Evolutionary conservation across 495 filamentous ascomycete genomes (phyloP).

Genomic region (Trichodelitschia bisporula): DNA sequence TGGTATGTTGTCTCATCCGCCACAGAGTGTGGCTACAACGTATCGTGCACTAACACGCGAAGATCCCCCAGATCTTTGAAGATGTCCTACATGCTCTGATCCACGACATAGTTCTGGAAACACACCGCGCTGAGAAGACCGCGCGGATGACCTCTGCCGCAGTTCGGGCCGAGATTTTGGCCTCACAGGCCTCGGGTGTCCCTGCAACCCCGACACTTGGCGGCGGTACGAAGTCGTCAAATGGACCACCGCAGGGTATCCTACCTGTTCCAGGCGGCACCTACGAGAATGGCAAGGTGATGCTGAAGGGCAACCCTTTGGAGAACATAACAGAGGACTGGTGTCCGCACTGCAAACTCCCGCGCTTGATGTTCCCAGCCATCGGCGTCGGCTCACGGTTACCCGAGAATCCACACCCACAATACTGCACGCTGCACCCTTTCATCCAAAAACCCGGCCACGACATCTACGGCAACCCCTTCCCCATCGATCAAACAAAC

Average conservation of each 20-base stretch:
- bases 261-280: constrained; percentile 43
- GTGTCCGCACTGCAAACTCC: constrained; percentile 20
- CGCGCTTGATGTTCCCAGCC: constrained; percentile 17
- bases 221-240: constrained; percentile 4
- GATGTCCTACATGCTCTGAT: no score
- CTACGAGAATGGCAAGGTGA: constrained; percentile 46
- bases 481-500: constrained; percentile 29
- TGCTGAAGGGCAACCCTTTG: constrained; percentile 52
- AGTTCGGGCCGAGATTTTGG: constrained; percentile 27
- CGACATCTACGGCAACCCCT: constrained; percentile 68
- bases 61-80: no score
- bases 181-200: constrained; percentile 33
- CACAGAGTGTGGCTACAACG: no score
- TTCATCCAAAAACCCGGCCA: constrained; percentile 46
- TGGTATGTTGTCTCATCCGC: no score
- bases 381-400: constrained; percentile 13
- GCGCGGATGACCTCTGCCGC: constrained; percentile 46
- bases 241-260: constrained; percentile 21
- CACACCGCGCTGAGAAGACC: constrained; percentile 22
- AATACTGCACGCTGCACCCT: constrained; percentile 56
- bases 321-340: constrained; percentile 44
- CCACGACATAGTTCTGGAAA: constrained; percentile 17
- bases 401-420: constrained; percentile 8
- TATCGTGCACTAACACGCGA: no score
- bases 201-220: constrained; percentile 14